These are phyloP conservation scores for Penicillium argentinense DNA, from an alignment of 495 filamentous ascomycete species.

Conservation along the genomic window DNA sequence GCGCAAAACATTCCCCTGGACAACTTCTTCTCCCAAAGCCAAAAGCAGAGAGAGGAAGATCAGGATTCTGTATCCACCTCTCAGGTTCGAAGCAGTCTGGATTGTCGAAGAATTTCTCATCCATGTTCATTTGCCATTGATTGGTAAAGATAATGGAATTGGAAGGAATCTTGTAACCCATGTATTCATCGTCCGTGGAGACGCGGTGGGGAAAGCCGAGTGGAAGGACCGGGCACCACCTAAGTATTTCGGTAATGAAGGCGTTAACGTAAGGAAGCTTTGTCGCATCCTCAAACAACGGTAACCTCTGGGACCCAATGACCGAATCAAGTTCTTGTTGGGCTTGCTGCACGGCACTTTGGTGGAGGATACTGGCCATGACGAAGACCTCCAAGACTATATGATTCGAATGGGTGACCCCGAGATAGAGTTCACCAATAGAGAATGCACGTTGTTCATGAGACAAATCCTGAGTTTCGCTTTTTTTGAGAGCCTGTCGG, in stretches of 20 bases:
- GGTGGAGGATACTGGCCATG: constrained; percentile 25
- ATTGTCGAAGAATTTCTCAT: constrained; percentile 10
- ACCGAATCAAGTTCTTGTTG: constrained; percentile 23
- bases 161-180: constrained; percentile 17
- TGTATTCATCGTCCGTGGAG: constrained; percentile 9
- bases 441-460: constrained; percentile 29
- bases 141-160: constrained; percentile 10
- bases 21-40: not conserved
- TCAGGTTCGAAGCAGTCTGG: constrained; percentile 28
- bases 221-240: constrained; percentile 51
- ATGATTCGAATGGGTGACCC: too few relatives aligned
- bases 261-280: constrained; percentile 47
- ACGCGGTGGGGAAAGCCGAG: constrained; percentile 24
- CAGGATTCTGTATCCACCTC: constrained; percentile 7
- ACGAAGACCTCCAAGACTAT: constrained; percentile 16
- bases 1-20: not conserved
- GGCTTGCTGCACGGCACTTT: constrained; percentile 9
- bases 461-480: too few relatives aligned
- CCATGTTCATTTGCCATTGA: constrained; percentile 8
- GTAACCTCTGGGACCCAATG: constrained; percentile 10
- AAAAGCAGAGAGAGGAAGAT: not conserved
- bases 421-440: constrained; percentile 25
- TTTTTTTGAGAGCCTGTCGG: too few relatives aligned
- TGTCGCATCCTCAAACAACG: constrained; percentile 34
- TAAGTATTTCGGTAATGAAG: constrained; percentile 50